These are phyloP conservation scores for Populus euphratica DNA, from an alignment of 345 rosid species.

Conservation along the genomic window DNA sequence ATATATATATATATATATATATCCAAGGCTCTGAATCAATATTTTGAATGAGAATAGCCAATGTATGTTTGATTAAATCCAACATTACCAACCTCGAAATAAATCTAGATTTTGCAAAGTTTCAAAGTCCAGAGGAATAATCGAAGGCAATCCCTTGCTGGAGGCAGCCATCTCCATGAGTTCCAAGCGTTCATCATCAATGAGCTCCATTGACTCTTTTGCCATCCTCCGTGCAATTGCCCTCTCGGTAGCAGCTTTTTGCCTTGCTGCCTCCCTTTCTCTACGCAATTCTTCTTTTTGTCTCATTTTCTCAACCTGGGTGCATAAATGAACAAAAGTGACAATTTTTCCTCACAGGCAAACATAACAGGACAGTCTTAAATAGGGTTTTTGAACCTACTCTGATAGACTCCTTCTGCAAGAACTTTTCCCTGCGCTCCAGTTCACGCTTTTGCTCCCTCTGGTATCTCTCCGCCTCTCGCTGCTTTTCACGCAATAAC, in stretches of 20 bases:
- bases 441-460: slow-evolving; percentile 84
- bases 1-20: not conserved
- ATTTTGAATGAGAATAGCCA: not conserved
- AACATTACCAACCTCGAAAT: slow-evolving; percentile 55
- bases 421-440: slow-evolving; percentile 80
- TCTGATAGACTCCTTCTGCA: slow-evolving; percentile 80
- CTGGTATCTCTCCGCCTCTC: slow-evolving; percentile 78
- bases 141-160: slow-evolving; percentile 62
- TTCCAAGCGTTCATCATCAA: slow-evolving; percentile 84
- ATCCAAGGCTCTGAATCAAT: not conserved
- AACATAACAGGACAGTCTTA: not conserved
- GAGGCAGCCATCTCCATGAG: slow-evolving; percentile 84
- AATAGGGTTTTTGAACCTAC: slow-evolving; percentile 34
- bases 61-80: not conserved
- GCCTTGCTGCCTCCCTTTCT: slow-evolving; percentile 74
- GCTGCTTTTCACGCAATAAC: slow-evolving; percentile 78
- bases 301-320: slow-evolving; percentile 76
- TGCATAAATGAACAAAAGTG: not conserved
- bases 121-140: slow-evolving; percentile 65
- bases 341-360: not conserved
- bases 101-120: slow-evolving; percentile 66
- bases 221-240: slow-evolving; percentile 88
- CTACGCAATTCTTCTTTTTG: slow-evolving; percentile 81
- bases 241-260: slow-evolving; percentile 84
- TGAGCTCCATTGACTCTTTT: slow-evolving; percentile 76